These are phyloP conservation scores for Scytalidium sp. DNA, from an alignment of 2,329 filamentous ascomycete genomes.

Conservation along the genomic window DNA sequence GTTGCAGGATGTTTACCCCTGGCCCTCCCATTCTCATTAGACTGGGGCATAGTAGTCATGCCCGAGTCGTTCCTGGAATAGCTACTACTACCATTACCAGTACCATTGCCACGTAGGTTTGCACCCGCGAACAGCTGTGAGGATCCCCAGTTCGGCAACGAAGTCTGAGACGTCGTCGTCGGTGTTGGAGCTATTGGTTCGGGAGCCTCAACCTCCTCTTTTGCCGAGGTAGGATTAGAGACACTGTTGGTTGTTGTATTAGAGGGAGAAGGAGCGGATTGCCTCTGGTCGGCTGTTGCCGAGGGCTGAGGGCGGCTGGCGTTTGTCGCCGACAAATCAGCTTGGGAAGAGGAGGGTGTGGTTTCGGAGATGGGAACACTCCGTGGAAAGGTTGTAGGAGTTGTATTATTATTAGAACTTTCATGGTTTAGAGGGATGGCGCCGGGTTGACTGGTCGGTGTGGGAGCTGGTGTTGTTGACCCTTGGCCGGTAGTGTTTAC, in stretches of 20 bases:
- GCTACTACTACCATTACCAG: neutral
- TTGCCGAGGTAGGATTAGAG: constrained; percentile 11
- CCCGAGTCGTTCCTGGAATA: neutral
- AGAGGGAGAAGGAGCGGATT: neutral
- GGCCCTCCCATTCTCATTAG: neutral
- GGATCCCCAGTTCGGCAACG: constrained; percentile 20
- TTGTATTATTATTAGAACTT: constrained; percentile 23
- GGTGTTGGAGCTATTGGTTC: constrained; percentile 7
- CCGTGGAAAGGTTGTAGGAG: constrained; percentile 16
- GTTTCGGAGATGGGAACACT: constrained; percentile 13
- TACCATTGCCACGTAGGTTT: constrained; percentile 2
- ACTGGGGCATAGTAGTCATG: neutral
- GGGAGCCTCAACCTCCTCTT: constrained; percentile 5
- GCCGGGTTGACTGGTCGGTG: constrained; percentile 18
- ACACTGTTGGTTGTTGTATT: constrained; percentile 3
- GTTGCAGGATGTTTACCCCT: too few relatives aligned
- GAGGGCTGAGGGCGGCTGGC: constrained; percentile 21
- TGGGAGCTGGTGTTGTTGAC: constrained; percentile 14
- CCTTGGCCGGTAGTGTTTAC: constrained; percentile 13
- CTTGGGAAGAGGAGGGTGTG: constrained; percentile 18
- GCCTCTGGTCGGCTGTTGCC: constrained; percentile 18
- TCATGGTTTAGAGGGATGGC: constrained; percentile 17
- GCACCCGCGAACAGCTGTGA: constrained; percentile 21
- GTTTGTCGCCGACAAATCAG: constrained; percentile 22
- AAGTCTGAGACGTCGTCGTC: constrained; percentile 11